Base-by-base conservation (phyloP, 495 filamentous ascomycete species). In the Xylaria palmicola region DNA sequence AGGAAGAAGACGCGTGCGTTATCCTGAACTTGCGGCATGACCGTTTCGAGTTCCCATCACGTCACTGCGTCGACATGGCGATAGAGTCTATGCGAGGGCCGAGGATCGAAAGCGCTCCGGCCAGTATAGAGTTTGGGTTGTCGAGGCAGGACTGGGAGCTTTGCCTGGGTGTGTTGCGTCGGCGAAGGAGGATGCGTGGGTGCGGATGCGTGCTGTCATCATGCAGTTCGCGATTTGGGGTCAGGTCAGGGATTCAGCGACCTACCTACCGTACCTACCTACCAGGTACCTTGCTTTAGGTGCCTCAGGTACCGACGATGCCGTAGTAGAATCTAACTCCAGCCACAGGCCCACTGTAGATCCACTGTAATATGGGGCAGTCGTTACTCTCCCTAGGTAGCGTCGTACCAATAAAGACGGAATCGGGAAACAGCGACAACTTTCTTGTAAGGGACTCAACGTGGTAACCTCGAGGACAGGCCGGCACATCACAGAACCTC, bases 1-100 rank as follows among this genome's bases (percentile, higher is more conserved):
- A 80, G 54, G 44, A 81, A 62, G 64, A 77, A 54, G 62, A 69
- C 56, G 36, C 73, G 66, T 53, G 70, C 62, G 69, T 68, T 74
- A 69, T 79, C 74, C 57, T 77, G 76, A 54, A 75, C 71, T 47
- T 65, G 62, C 62, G 59, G 59, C 59, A 61, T 61, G 55, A 55
- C 64, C 63, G 48, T 49, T 51, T 59, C 64, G 56, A 47, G 51
- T 64, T 65, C 62, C 62, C 68, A 73, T 68, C 54, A 48, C 63
- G 65, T 56, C 67, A 65, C 49, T 68, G 62, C 29, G 56, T 63
- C 49, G 19, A 40, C 59, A 65, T 66, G 52, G n/a, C 56, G 29
- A 48, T 62, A 17, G 45, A 59, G 20, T 43, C 54, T 36, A 43
- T 22, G 45, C 4, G 54, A 49, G 47, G 54, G 52, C 40, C 49